Conservation (phyloP, 2,329 filamentous ascomycete genomes). For the Xylariaceae sp. region DNA sequence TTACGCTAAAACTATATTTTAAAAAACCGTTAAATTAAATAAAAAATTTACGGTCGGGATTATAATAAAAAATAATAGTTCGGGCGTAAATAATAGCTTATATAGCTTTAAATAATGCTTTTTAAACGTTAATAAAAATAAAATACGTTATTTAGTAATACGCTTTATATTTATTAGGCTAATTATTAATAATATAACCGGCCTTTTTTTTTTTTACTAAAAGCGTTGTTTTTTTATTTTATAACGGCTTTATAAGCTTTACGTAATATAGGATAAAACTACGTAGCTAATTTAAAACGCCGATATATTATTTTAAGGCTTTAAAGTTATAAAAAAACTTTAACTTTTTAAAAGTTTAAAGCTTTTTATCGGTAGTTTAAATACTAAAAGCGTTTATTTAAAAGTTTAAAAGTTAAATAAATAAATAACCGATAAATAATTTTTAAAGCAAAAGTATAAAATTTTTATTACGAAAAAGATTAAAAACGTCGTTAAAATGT, state of each 20-base stretch:
- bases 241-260: neutral
- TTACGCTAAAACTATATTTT: no score
- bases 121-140: neutral
- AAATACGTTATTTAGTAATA: neutral
- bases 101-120: neutral
- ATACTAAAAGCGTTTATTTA: neutral
- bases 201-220: neutral
- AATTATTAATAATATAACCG: neutral
- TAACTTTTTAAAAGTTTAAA: neutral
- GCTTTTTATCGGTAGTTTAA: neutral
- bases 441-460: neutral
- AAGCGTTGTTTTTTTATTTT: neutral
- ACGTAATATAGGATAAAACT: neutral
- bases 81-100: neutral
- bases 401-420: neutral
- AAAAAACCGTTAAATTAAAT: constrained; percentile 6
- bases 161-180: neutral
- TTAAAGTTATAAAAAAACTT: constrained; percentile 2
- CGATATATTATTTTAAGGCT: constrained; percentile 1
- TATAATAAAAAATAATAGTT: neutral
- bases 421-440: neutral
- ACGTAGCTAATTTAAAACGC: neutral
- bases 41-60: neutral
- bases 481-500: neutral
- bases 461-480: neutral